Base-by-base conservation (phyloP, 352 stramenopile species). In the Globisporangium abappressorium region DNA sequence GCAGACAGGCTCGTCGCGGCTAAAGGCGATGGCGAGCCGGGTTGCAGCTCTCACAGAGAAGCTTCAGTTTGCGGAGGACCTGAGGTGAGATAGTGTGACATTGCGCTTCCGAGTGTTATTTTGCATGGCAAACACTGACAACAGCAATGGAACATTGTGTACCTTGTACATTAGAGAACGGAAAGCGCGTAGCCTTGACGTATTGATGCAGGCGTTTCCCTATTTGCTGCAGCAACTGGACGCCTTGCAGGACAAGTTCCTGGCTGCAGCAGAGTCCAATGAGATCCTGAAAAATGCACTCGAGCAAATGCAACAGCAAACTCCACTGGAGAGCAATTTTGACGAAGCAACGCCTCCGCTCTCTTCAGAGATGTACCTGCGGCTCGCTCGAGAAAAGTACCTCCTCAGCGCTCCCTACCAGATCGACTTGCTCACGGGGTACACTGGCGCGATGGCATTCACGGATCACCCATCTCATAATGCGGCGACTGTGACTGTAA, bases 221-320 rank as follows among this genome's bases (percentile, higher is more conserved):
- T 71, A 68, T 33, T 47, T 88, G 34, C 49, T 88, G 36, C 79
- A 83, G n/a, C 71, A 76, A 34, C 59, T 87, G 22, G 78, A 90
- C 55, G 74, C 70, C 1, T 28, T 85, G 15, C 75, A 86, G n/a
- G 81, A 87, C 68, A 77, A 80, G 46, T 78, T 78, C 36, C 38
- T 66, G 28, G 76, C 78, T 5, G 73, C 73, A 2, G 60, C 72
- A 1, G 81, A 90, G 66, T 85, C 81, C 5, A 87, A 87, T 24
- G 70, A 73, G 30, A 88, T 90, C 59, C 62, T 90, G 6, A 73
- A 73, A 30, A 77, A 64, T 26, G 79, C 81, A 2, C 43, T 90
- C 1, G 71, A 86, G 47, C 79, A 89, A 59, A 79, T 78, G 62
- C 67, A 81, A 57, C 53, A 64, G 22, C 57, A 66, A 15, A 14